phyloP scores from a whole-genome alignment of 805 yeast species.

The Monosporozyma solicola region DNA sequence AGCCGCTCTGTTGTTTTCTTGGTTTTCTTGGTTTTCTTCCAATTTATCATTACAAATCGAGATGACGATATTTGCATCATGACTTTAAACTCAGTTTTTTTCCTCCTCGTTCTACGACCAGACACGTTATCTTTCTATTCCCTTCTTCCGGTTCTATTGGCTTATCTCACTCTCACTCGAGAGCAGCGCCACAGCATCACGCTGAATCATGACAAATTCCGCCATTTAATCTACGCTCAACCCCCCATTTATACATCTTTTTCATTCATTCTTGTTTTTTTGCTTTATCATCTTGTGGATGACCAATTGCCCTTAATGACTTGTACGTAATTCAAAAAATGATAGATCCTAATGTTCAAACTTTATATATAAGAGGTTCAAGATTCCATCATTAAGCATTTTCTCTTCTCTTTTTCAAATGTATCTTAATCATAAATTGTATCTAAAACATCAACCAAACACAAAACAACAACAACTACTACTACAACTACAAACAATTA shows the following conservation, averaged over 20 bases:
- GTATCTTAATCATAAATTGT: too few relatives aligned
- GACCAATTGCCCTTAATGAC: too few relatives aligned
- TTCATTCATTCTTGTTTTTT: too few relatives aligned
- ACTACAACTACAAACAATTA: not conserved
- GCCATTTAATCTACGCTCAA: not conserved
- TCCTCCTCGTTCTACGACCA: not conserved
- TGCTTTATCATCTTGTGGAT: too few relatives aligned
- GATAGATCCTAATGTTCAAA: too few relatives aligned
- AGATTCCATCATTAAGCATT: not conserved
- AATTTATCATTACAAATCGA: too few relatives aligned
- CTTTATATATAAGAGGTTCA: too few relatives aligned
- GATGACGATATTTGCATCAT: not conserved
- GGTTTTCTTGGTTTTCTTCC: too few relatives aligned
- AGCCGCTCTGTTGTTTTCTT: too few relatives aligned
- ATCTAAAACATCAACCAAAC: too few relatives aligned
- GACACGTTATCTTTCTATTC: not conserved
- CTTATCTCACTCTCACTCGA: not conserved
- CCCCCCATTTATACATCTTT: not conserved
- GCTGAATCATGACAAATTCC: too few relatives aligned
- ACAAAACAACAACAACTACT: not conserved
- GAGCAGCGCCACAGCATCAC: not conserved
- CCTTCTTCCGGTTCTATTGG: not conserved
- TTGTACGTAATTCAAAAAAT: too few relatives aligned
- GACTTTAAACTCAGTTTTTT: not conserved
- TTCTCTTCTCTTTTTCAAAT: not conserved